Conservation (phyloP, 83 land plant genomes). For the Thuja plicata region DNA sequence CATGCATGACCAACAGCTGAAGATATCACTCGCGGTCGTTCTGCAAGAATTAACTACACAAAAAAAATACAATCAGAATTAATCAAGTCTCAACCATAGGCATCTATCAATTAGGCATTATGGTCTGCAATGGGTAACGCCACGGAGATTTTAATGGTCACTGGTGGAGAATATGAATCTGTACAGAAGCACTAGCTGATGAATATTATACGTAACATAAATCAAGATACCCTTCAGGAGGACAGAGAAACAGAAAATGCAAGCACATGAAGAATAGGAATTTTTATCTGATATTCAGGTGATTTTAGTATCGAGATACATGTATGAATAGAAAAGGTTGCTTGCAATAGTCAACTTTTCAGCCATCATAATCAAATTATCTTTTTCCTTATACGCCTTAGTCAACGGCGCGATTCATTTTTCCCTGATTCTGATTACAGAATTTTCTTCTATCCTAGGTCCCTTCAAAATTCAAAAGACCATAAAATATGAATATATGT, state of each 20-base stretch:
- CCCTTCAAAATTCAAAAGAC: too few relatives aligned
- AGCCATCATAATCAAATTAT: background rate
- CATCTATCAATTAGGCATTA: background rate
- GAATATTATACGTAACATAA: too few relatives aligned
- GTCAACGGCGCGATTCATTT: background rate
- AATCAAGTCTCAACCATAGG: background rate
- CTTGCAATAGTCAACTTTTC: background rate
- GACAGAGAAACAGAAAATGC: too few relatives aligned
- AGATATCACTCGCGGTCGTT: slow-evolving; percentile 84
- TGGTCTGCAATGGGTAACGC: background rate
- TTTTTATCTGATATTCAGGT: too few relatives aligned
- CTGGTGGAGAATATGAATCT: too few relatives aligned
- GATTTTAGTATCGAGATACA: too few relatives aligned
- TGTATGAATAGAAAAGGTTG: background rate
- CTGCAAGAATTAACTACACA: slow-evolving; percentile 65
- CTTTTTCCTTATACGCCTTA: background rate
- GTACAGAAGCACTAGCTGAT: too few relatives aligned
- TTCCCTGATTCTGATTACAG: too few relatives aligned
- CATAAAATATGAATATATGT: background rate
- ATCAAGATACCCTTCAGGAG: too few relatives aligned
- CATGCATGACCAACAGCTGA: slow-evolving; percentile 80
- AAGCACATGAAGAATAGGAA: too few relatives aligned
- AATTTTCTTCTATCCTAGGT: too few relatives aligned
- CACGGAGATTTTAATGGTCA: too few relatives aligned
- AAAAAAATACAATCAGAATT: background rate